Evolutionary conservation across 2,329 filamentous ascomycete genomes (phyloP), one percentile per base, ranked within the genome.

Genomic region (Podosphaera leucotricha): DNA sequence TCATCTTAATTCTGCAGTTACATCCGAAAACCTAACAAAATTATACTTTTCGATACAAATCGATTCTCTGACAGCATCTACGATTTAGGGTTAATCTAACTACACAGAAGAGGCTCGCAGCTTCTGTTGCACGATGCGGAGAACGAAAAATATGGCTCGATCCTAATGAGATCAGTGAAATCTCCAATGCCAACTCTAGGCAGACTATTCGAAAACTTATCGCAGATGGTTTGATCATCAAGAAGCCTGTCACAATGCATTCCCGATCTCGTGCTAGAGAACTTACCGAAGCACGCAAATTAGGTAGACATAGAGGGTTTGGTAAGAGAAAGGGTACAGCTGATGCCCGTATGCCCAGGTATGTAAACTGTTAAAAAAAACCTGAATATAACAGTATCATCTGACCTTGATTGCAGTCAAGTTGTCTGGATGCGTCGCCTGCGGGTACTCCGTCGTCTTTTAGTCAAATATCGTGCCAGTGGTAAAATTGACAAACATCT

Each of bases 401-500:
- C 15, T 33, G 13, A 33, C 28, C 13, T n/a, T 4, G 28, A n/a
- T 33, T 63, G 67, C 60, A 90, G 82, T 68, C 85, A 94, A 73
- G 74, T 98, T 60, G 75, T 95, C 62, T 98, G 90, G 90, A 98
- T 98, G 90, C 86, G 92, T 70, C 87, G 90, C 65, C 86, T 92
- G 65, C 85, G 92, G 71, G 87, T 98, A 66, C 86, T 98, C 70
- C 87, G 90, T 66, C 90, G 90, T 66, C 82, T 98, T 51, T 75
- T 98, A 59, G 90, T 94, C 75, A 95, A 95, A 77, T 98, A 98
- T 77, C 90, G 90, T 70, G 87, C 87, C 67, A 82, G 81, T 62
- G 92, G 92, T 69, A 98, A 98, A 82, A 98, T 98, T 66, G 90
- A 98, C 75, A 98, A 98, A 80, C 90, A 98, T 77, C 85, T 98